These are phyloP conservation scores for Penicillium cinerascens DNA, from an alignment of 495 filamentous ascomycete species.

Conservation along the genomic window DNA sequence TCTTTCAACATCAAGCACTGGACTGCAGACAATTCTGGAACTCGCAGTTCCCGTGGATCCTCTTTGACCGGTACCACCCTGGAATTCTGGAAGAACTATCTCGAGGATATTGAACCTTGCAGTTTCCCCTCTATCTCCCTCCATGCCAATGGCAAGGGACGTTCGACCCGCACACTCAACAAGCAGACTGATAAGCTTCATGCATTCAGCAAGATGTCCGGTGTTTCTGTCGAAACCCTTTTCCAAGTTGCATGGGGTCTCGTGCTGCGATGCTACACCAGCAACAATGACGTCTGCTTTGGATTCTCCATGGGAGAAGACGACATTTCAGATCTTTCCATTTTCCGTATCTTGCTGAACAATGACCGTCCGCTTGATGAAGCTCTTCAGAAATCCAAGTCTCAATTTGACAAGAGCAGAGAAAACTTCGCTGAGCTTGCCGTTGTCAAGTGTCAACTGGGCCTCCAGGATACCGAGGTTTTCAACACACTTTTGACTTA, in stretches of 20 bases:
- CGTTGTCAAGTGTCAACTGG: slow-evolving; percentile 39
- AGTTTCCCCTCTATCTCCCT: slow-evolving; percentile 45
- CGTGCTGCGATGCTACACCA: slow-evolving; percentile 51
- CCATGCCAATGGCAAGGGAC: slow-evolving; percentile 1
- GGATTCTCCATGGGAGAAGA: slow-evolving; percentile 36
- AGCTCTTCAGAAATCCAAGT: slow-evolving; percentile 33
- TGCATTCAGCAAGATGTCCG: slow-evolving; percentile 29
- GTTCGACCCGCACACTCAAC: slow-evolving; percentile 18
- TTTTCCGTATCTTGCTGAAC: slow-evolving; percentile 34
- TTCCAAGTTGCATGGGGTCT: slow-evolving; percentile 54
- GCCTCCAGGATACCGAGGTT: slow-evolving; percentile 33
- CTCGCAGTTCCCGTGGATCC: slow-evolving; percentile 2
- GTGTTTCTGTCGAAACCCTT: slow-evolving; percentile 27
- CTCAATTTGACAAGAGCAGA: slow-evolving; percentile 31
- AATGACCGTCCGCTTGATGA: slow-evolving; percentile 34
- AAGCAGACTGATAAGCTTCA: slow-evolving; percentile 32
- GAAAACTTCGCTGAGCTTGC: slow-evolving; percentile 36
- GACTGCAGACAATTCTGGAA: slow-evolving; percentile 7
- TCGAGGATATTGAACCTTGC: slow-evolving; percentile 50
- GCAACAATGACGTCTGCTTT: slow-evolving; percentile 53
- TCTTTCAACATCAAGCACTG: slow-evolving; percentile 18
- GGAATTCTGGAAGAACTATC: slow-evolving; percentile 51
- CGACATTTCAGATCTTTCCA: slow-evolving; percentile 21
- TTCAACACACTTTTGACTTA: slow-evolving; percentile 54
- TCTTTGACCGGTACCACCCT: slow-evolving; percentile 23